Evolutionary conservation across 345 rosid genomes (phyloP), one percentile per base, ranked within the genome.

Genomic region (Citrus sp.): DNA sequence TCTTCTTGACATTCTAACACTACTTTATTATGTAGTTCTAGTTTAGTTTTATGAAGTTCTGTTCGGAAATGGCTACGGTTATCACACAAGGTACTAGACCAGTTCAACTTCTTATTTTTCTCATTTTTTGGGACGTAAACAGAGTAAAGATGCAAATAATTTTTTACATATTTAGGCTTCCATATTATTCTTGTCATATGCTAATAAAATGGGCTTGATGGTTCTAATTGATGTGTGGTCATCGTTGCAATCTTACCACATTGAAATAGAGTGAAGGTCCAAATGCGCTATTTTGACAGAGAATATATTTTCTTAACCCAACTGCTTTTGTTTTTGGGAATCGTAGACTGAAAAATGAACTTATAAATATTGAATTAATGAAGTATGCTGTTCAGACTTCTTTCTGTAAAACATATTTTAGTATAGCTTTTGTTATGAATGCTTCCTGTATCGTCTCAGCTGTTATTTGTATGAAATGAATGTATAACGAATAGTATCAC

Each of bases 11-110:
- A 10, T 61, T 64, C 22, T 49, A 27, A 12, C 4, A 13, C 28
- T n/a, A 62, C 34, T 60, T 37, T 8, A 18, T n/a, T 40, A 60
- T 60, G 37, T 24, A 25, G 67, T 60, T 74, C 19, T 42, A 28
- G 56, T 61, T 60, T 51, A 22, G 22, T 14, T 76, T 51, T 65
- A 35, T 37, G 72, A 65, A 64, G 63, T 65, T 76, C 72, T 25
- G 60, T 7, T 37, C 21, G 18, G 34, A 65, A 22, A 66, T 51
- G 64, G 9, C 27, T 32, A 30, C 16, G 32, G 51, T 34, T 35
- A 38, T 22, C 12, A 6, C 59, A 34, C 78, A 30, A 49, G 61
- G 22, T 32, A 46, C 27, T 51, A 65, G 49, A 64, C 28, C 5
- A 28, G 60, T 37, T 74, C 2, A 9, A 38, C 14, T 75, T 42